phyloP scores from a whole-genome alignment of 306 rosid genomes.

The Malus domestica region ASM211411v1 NC_041795.1:29954501-29955000 shows the following conservation, averaged over 20 bases:
- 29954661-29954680: not conserved
- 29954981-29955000: not conserved
- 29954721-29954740: not conserved
- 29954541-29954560: not conserved
- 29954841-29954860: not conserved
- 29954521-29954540: not conserved
- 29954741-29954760: not conserved
- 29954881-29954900: not conserved
- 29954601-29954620: not conserved
- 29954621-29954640: not conserved
- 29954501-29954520: not conserved
- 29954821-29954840: not conserved
- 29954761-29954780: not conserved
- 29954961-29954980: not conserved
- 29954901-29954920: not conserved
- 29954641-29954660: not conserved
- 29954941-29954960: not conserved
- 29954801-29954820: not conserved
- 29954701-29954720: not conserved
- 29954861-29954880: no score
- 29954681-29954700: not conserved
- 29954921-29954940: not conserved
- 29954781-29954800: not conserved
- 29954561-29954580: not conserved
- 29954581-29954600: not conserved